Evolutionary conservation across 345 rosid species (phyloP).

Genomic region (Bruguiera gymnorhiza): DNA sequence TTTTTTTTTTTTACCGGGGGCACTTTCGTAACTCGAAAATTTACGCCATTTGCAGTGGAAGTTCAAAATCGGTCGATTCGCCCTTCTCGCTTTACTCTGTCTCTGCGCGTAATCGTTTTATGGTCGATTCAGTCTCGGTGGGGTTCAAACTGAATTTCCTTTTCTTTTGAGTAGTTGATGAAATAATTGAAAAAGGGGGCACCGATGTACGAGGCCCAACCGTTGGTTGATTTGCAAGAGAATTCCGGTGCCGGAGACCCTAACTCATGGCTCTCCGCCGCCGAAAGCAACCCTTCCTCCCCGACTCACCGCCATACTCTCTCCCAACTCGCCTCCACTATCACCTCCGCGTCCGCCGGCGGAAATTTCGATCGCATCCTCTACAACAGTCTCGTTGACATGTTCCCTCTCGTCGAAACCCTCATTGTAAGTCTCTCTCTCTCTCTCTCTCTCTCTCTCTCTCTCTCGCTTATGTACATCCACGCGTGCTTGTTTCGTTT

Average conservation of each 20-base stretch:
- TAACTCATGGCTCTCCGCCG: slow-evolving; percentile 56
- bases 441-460: slow-evolving; percentile 9
- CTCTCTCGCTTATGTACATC: neutral
- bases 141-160: too few species aligned
- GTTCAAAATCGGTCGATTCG: too few species aligned
- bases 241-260: slow-evolving; percentile 60
- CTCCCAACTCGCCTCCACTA: slow-evolving; percentile 20
- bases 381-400: slow-evolving; percentile 79
- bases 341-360: slow-evolving; percentile 24
- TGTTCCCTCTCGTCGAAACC: slow-evolving; percentile 87
- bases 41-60: too few species aligned
- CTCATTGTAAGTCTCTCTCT: slow-evolving; percentile 54
- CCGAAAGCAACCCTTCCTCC: slow-evolving; percentile 35
- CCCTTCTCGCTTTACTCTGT: too few species aligned
- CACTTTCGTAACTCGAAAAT: too few species aligned
- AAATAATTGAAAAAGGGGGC: neutral
- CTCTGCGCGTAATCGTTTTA: too few species aligned
- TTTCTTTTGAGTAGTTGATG: neutral
- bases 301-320: slow-evolving; percentile 39
- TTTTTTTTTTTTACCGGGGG: too few species aligned
- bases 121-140: too few species aligned
- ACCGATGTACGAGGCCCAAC: slow-evolving; percentile 58
- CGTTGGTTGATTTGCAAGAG: slow-evolving; percentile 53
- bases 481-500: neutral
- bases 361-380: slow-evolving; percentile 68